Evolutionary conservation across 139 green algal species (phyloP).

Genomic region (Volvox reticuliferus): DNA sequence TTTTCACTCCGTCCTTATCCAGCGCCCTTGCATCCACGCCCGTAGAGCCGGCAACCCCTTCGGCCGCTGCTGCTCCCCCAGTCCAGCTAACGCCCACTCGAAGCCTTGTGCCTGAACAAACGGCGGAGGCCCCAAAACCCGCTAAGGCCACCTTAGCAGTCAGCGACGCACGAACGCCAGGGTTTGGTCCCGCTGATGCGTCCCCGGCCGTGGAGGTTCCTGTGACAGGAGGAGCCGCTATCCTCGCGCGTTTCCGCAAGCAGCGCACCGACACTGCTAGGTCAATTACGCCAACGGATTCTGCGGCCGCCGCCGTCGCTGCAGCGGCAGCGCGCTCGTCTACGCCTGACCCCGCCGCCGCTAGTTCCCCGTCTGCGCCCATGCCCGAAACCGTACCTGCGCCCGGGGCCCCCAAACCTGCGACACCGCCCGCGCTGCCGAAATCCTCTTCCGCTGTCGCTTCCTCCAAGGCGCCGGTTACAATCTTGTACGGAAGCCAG

Average conservation of each 20-base stretch:
- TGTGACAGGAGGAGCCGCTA: slow-evolving; percentile 65
- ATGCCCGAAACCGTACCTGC: neutral
- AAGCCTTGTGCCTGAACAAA: neutral
- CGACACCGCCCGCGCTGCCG: neutral
- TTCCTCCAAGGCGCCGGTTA: slow-evolving; percentile 35
- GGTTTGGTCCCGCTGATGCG: neutral
- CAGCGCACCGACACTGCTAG: slow-evolving; percentile 8
- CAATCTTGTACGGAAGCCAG: slow-evolving; percentile 92
- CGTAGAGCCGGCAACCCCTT: neutral
- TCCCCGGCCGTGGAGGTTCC: slow-evolving; percentile 20
- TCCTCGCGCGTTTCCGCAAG: slow-evolving; percentile 70
- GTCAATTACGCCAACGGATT: neutral
- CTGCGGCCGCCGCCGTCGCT: neutral
- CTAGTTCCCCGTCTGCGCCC: neutral
- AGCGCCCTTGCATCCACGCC: neutral
- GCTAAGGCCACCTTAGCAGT: neutral
- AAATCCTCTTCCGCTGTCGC: neutral
- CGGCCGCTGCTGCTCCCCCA: neutral
- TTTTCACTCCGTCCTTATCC: neutral
- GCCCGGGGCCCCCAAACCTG: neutral
- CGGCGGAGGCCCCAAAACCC: neutral
- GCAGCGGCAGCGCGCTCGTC: neutral
- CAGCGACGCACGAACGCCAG: neutral
- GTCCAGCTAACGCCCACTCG: neutral
- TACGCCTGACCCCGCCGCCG: neutral